Conservation (phyloP, 805 yeast genomes). For the Zygoascus flipseniorum region DNA sequence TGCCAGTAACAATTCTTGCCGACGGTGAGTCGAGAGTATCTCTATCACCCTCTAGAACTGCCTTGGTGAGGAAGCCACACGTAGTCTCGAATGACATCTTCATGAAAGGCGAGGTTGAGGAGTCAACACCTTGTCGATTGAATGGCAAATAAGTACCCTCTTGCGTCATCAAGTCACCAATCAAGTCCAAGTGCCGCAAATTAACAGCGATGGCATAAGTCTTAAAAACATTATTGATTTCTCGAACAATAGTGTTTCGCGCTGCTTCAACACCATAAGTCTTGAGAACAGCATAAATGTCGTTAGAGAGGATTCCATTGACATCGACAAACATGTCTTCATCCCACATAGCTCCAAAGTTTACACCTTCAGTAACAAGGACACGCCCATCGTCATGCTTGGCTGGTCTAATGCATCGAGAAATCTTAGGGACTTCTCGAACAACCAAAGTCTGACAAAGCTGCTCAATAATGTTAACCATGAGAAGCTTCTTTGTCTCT, state of each 20-base stretch:
- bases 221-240: conserved; percentile 90
- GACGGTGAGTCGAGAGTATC: conserved; percentile 89
- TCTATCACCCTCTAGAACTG: conserved; percentile 84
- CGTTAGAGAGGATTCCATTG: conserved; percentile 84
- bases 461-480: conserved; percentile 94
- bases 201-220: conserved; percentile 93
- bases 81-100: conserved; percentile 99
- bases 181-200: conserved; percentile 86
- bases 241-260: conserved; percentile 91
- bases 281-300: conserved; percentile 77
- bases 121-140: conserved; percentile 96
- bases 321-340: conserved; percentile 90
- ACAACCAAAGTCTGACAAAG: conserved; percentile 86
- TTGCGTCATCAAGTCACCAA: conserved; percentile 99
- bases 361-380: conserved; percentile 95
- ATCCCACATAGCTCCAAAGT: conserved; percentile 97
- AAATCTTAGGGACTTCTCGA: conserved; percentile 83
- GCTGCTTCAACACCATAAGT: conserved; percentile 99
- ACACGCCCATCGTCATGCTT: conserved; percentile 52
- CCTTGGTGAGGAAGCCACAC: conserved; percentile 92
- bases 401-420: conserved; percentile 82
- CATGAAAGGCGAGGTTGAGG: conserved; percentile 91
- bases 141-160: conserved; percentile 96
- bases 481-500: conserved; percentile 82
- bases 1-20: conserved; percentile 88